Percentiles rank a stretch among this genome's conserved stretches.
These are phyloP conservation scores for Zygoascus flipseniorum DNA, from an alignment of 805 yeast genomes.

Conservation along the genomic window DNA sequence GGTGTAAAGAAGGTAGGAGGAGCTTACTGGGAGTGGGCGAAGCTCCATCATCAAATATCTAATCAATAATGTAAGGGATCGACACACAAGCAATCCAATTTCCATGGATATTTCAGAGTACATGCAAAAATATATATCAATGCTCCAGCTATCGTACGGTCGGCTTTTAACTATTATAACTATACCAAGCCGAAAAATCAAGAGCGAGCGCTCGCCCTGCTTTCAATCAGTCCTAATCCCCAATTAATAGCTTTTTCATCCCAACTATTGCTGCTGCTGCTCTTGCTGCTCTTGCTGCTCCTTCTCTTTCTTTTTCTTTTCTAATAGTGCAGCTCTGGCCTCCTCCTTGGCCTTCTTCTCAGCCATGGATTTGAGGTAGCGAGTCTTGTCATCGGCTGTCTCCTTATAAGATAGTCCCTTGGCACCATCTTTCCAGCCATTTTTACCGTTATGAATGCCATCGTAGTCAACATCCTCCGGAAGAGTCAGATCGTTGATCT, in stretches of 20 bases:
- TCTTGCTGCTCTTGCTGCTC: not conserved
- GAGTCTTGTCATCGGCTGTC: not conserved
- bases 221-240: no score
- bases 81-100: no score
- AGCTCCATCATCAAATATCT: no score
- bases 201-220: no score
- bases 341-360: not conserved
- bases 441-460: constrained; percentile 25
- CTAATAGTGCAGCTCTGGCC: not conserved
- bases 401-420: not conserved
- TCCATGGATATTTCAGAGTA: no score
- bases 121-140: no score
- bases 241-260: no score
- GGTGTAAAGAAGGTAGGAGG: not conserved
- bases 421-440: not conserved
- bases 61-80: no score
- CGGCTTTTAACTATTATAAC: no score
- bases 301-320: not conserved
- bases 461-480: constrained; percentile 7
- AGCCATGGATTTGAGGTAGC: not conserved
- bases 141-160: no score
- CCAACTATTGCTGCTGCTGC: not conserved
- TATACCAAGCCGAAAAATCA: no score
- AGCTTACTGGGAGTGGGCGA: not conserved
- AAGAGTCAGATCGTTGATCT: constrained; percentile 19